Evolutionary conservation across 768 basidiomycete genomes (phyloP).

Genomic region (Leucocoprinus birnbaumii): DNA sequence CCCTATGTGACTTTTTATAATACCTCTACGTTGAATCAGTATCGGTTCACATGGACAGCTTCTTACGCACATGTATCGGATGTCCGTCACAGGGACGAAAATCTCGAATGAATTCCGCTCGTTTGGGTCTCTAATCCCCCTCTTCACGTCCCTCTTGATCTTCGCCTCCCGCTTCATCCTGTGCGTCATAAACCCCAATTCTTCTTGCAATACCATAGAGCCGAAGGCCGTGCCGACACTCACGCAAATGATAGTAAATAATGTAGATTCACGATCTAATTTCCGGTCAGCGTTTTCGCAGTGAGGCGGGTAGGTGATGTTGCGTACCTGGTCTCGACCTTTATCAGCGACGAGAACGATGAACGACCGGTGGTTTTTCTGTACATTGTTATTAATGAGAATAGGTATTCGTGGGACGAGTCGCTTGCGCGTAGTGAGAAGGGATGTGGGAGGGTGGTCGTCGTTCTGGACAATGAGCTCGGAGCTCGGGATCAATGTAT

Average conservation of each 20-base stretch:
- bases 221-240: conserved; percentile 85
- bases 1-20: conserved; percentile 97
- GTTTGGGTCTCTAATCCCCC: conserved; percentile 89
- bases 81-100: conserved; percentile 98
- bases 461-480: not conserved
- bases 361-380: conserved; percentile 90
- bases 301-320: not conserved
- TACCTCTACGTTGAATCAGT: too few relatives aligned
- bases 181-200: conserved; percentile 94
- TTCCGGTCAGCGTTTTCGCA: not conserved
- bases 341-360: conserved; percentile 96
- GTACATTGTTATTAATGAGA: conserved; percentile 91
- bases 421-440: conserved; percentile 67
- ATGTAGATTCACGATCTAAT: conserved; percentile 89
- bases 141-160: conserved; percentile 94
- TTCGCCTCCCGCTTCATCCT: conserved; percentile 96
- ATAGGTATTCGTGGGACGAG: conserved; percentile 92
- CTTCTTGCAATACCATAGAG: conserved; percentile 99
- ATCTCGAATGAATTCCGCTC: conserved; percentile 98
- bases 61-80: conserved; percentile 83
- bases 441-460: not conserved
- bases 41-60: not conserved
- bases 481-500: not conserved
- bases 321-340: conserved; percentile 80
- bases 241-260: conserved; percentile 90